A percentile compares a stretch with the other conserved stretches of the same genome.
Evolutionary conservation across 352 stramenopile genomes (phyloP).

Genomic region (Pythium aphanidermatum): DNA sequence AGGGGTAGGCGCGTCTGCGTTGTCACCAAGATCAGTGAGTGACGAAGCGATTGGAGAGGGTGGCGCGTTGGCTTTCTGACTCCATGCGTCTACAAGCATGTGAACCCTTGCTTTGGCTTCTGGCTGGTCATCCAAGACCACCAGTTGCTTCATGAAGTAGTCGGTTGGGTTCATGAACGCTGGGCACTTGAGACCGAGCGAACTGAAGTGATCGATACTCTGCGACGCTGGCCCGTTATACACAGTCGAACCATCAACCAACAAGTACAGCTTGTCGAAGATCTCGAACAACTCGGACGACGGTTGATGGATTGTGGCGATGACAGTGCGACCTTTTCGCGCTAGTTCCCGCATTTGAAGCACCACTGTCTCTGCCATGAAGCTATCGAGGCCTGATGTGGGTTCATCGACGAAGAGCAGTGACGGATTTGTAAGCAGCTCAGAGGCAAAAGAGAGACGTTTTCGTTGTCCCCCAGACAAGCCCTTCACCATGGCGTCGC

Average conservation of each 20-base stretch:
- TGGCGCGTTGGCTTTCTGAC: slow-evolving; percentile 1
- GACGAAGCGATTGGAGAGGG: neutral
- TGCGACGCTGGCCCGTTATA: slow-evolving; percentile 29
- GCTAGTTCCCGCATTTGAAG: slow-evolving; percentile 59
- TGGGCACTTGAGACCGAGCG: slow-evolving; percentile 23
- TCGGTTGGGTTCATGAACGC: slow-evolving; percentile 35
- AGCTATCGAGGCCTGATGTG: slow-evolving; percentile 54
- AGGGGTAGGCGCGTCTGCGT: neutral
- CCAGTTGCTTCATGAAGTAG: slow-evolving; percentile 29
- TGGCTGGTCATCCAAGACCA: slow-evolving; percentile 21
- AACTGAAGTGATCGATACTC: slow-evolving; percentile 24
- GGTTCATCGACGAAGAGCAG: slow-evolving; percentile 86
- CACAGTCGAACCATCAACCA: slow-evolving; percentile 24
- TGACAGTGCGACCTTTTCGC: slow-evolving; percentile 75
- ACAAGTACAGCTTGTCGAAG: slow-evolving; percentile 32
- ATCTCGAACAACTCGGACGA: slow-evolving; percentile 37
- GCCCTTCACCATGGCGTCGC: slow-evolving; percentile 41
- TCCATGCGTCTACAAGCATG: slow-evolving; percentile 12
- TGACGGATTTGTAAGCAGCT: slow-evolving; percentile 74
- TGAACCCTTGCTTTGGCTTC: slow-evolving; percentile 12
- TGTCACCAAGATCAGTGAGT: neutral
- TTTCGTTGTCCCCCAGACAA: slow-evolving; percentile 80
- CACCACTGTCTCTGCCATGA: slow-evolving; percentile 57
- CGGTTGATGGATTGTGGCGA: slow-evolving; percentile 88
- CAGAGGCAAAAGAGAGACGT: slow-evolving; percentile 72